Conservation (phyloP, 371 early-diverging fungal species). For the Basidiobolus meristosporus region DNA sequence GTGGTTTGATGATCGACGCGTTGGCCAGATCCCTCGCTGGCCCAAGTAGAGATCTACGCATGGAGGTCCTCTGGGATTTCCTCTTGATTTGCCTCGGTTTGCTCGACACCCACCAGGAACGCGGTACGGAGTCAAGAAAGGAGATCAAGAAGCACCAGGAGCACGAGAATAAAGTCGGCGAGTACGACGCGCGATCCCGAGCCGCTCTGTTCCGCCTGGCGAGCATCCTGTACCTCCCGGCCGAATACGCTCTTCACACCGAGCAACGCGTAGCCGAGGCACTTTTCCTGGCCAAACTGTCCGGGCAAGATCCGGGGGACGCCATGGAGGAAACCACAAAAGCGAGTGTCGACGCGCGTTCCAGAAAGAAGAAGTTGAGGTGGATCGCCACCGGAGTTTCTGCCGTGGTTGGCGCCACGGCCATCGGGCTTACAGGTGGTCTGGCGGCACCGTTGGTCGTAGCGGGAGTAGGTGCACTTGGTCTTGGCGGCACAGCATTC, state of each 20-base stretch:
- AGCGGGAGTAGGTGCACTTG: conserved; percentile 21
- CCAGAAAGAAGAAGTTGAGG: conserved; percentile 18
- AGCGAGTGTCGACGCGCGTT: background rate
- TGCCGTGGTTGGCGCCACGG: conserved; percentile 38
- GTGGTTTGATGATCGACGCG: too few species aligned
- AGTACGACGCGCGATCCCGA: conserved; percentile 17
- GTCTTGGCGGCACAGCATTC: conserved; percentile 31
- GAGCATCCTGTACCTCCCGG: conserved; percentile 6
- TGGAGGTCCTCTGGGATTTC: too few species aligned
- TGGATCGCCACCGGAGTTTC: conserved; percentile 33
- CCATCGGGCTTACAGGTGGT: conserved; percentile 46
- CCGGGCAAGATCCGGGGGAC: background rate
- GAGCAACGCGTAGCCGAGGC: conserved; percentile 4
- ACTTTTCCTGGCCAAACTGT: conserved; percentile 3
- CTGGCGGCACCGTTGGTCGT: conserved; percentile 42
- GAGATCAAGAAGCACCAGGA: too few species aligned
- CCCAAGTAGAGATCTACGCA: too few species aligned
- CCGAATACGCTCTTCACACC: background rate
- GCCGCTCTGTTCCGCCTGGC: conserved; percentile 13
- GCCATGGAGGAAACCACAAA: background rate
- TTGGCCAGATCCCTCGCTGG: too few species aligned
- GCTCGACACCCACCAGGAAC: too few species aligned
- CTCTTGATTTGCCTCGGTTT: too few species aligned
- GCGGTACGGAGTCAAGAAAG: too few species aligned
- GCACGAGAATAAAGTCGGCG: too few species aligned